Evolutionary conservation across 2,329 filamentous ascomycete species (phyloP), one percentile per base, ranked within the genome.

Genomic region (Coniella lustricola): DNA sequence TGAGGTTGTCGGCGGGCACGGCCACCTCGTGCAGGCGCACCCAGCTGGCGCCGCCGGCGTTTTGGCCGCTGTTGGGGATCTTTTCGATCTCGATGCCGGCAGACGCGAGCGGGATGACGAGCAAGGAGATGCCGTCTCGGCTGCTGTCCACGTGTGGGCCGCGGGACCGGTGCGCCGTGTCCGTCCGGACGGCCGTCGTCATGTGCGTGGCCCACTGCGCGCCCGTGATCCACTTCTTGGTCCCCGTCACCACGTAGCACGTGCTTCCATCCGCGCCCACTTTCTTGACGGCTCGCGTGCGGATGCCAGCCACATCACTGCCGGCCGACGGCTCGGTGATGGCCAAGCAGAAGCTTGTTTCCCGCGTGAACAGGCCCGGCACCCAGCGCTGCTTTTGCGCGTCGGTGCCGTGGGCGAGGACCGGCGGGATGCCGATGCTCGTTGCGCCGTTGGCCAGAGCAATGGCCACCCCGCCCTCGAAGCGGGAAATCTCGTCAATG

Each of bases 161-260:
- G n/a, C n/a, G n/a, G n/a, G n/a, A n/a, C n/a, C n/a, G n/a, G n/a
- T n/a, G n/a, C n/a, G n/a, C 56, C 56, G 46, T 66, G 66, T 7
- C 77, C 78, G 78, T 82, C 13, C 79, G 70, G 9, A 81, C 79
- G 4, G 79, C 81, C 20, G 80, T 78, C 2, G 79, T 81, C 59
- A 76, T 74, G 60, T 79, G 79, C 47, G 79, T 71, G n/a, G 80
- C 77, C 71, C 73, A 81, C 8, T 75, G 71, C 25, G 70, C 76
- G 33, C 79, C 79, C 2, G 81, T 84, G 55, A 84, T 84, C 77
- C 78, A 81, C 59, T 82, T 81, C 67, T 84, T 84, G 33, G 72
- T 72, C 1, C 80, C 81, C 46, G 78, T 81, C 7, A 84, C 77
- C 42, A 81, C 58, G 56, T 82, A 84, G 48, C 68, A 59, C 36